phyloP scores from a whole-genome alignment of 2,329 filamentous ascomycete species.

The Cladosporium sp. region DNA sequence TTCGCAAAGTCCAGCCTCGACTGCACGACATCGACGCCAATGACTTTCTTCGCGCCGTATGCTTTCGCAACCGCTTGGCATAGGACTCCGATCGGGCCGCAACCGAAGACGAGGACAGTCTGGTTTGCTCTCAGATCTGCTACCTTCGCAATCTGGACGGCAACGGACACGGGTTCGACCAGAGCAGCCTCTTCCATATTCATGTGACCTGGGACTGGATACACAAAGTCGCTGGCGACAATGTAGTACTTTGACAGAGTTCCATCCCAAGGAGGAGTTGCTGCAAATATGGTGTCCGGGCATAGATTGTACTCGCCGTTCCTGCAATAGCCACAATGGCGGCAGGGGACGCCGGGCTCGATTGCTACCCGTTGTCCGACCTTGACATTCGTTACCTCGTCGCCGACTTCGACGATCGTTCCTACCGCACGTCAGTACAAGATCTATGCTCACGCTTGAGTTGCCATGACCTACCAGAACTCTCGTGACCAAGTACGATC shows the following conservation, averaged over 20 bases:
- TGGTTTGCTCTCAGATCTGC: conserved; percentile 19
- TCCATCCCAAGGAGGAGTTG: conserved; percentile 29
- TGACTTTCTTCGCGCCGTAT: conserved; percentile 53
- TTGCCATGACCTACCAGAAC: conserved; percentile 15
- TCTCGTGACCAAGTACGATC: conserved; percentile 29
- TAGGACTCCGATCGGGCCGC: conserved; percentile 59
- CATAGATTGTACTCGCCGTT: conserved; percentile 22
- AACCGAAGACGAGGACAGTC: conserved; percentile 52
- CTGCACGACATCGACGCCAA: conserved; percentile 41
- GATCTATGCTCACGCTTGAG: too few relatives aligned
- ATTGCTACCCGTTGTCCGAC: conserved; percentile 28
- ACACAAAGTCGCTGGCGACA: conserved; percentile 44
- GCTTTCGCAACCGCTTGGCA: conserved; percentile 54
- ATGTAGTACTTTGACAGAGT: conserved; percentile 48
- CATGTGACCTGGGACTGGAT: conserved; percentile 42
- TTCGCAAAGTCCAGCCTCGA: conserved; percentile 53
- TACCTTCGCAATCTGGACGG: conserved; percentile 38
- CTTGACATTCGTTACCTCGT: conserved; percentile 23
- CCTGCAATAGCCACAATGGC: conserved; percentile 19
- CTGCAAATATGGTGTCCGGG: conserved; percentile 20
- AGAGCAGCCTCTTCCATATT: conserved; percentile 49
- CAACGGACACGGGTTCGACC: conserved; percentile 50
- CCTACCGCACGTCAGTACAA: conserved; percentile 10
- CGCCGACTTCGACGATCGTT: conserved; percentile 21
- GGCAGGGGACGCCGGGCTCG: conserved; percentile 24